A percentile compares a stretch with the other conserved stretches of the same genome.
Evolutionary conservation across 2,329 filamentous ascomycete species (phyloP).

Genomic region (Thelonectria olida): DNA sequence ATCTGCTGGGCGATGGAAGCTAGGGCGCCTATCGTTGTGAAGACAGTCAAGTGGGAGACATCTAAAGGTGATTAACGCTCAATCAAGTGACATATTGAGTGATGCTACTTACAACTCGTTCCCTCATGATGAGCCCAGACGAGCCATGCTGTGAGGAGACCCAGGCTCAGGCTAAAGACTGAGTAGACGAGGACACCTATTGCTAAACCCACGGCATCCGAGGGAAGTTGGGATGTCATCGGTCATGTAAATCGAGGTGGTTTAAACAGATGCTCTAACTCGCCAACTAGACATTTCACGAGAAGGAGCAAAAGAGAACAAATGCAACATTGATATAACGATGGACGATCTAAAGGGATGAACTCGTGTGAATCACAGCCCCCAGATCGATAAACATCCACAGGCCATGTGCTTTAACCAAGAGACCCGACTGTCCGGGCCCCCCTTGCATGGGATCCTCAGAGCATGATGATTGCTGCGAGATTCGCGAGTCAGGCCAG

Average conservation of each 20-base stretch:
- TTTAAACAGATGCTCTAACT: background rate
- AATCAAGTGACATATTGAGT: background rate
- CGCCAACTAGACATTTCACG: background rate
- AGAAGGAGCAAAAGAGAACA: background rate
- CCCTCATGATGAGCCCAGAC: conserved; percentile 51
- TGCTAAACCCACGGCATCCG: conserved; percentile 8
- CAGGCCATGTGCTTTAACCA: background rate
- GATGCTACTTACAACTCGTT: conserved; percentile 50
- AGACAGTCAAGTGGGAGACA: conserved; percentile 50
- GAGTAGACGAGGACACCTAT: conserved; percentile 20
- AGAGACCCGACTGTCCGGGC: background rate
- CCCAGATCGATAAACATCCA: background rate
- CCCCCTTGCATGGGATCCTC: conserved; percentile 2
- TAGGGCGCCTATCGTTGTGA: conserved; percentile 47
- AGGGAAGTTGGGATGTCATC: conserved; percentile 17
- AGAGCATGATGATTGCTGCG: background rate
- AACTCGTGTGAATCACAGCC: background rate
- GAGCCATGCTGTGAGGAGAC: conserved; percentile 39
- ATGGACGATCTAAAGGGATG: background rate
- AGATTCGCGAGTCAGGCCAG: conserved; percentile 17
- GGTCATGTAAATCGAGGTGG: background rate
- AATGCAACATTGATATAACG: background rate
- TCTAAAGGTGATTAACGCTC: conserved; percentile 40
- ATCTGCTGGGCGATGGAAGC: conserved; percentile 54
- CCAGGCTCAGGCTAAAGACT: conserved; percentile 6